These are phyloP conservation scores for Colletotrichum destructivum DNA, from an alignment of 2,329 filamentous ascomycete genomes.

Conservation along the genomic window DNA sequence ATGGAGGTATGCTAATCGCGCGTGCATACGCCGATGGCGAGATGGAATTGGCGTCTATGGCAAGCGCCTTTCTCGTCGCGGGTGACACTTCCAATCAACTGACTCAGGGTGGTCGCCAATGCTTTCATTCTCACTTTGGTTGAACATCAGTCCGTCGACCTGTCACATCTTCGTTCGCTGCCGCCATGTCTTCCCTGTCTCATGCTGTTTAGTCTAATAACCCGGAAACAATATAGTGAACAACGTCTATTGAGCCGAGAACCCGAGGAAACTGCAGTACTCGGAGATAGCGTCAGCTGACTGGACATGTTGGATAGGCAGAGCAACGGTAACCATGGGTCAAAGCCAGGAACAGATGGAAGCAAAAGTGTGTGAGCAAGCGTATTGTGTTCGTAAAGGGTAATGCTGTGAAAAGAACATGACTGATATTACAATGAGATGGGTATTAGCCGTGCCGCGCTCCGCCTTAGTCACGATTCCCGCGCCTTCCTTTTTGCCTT, in stretches of 20 bases:
- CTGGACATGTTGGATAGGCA: no score
- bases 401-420: neutral
- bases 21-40: neutral
- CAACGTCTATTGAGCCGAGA: no score
- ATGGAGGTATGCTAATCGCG: neutral
- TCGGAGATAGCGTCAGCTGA: neutral
- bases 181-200: no score
- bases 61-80: neutral
- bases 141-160: neutral
- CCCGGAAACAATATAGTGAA: neutral
- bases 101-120: neutral
- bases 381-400: no score
- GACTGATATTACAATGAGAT: neutral
- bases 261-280: neutral
- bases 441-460: slow-evolving; percentile 10
- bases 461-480: neutral
- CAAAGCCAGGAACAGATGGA: neutral
- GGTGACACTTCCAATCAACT: no score
- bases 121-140: neutral
- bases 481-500: neutral
- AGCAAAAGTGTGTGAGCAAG: neutral
- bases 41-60: neutral
- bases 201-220: no score
- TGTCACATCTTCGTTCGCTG: neutral
- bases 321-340: no score